Percentiles rank a stretch among this genome's conserved stretches.
Conservation (phyloP, 768 basidiomycete species). For the Boletus pseudo-olivaceus region DNA sequence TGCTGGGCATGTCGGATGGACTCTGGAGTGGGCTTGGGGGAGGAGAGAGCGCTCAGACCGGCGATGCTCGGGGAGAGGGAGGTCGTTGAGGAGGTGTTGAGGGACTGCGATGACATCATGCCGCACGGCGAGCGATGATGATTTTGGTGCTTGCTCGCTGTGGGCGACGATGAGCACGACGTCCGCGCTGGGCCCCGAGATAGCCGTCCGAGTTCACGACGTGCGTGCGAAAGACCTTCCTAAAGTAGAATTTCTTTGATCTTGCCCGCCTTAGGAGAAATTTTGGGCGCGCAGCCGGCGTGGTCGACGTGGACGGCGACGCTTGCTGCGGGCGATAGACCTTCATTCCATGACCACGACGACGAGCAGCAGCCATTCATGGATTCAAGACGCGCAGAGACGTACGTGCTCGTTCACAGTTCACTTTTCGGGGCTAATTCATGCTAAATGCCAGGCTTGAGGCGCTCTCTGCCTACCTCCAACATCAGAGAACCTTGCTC, state of each 20-base stretch:
- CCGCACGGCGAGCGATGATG: constrained; percentile 16
- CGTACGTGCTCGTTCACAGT: constrained; percentile 18
- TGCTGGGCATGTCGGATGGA: constrained; percentile 24
- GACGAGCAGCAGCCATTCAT: constrained; percentile 23
- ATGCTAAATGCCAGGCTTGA: constrained; percentile 32
- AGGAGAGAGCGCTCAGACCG: constrained; percentile 30
- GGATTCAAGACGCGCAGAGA: constrained; percentile 35
- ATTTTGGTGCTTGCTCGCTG: constrained; percentile 25
- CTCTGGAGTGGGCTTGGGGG: constrained; percentile 24
- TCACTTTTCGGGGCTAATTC: neutral
- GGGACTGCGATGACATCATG: constrained; percentile 27
- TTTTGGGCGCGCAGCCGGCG: constrained; percentile 16
- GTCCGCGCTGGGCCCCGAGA: constrained; percentile 13
- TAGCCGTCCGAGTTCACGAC: constrained; percentile 12
- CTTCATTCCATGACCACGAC: constrained; percentile 33
- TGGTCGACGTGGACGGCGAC: constrained; percentile 14
- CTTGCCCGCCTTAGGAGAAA: constrained; percentile 19
- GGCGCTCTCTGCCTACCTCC: constrained; percentile 65
- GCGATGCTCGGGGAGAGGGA: constrained; percentile 33
- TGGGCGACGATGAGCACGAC: constrained; percentile 26
- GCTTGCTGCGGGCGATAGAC: constrained; percentile 2
- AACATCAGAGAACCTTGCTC: constrained; percentile 56
- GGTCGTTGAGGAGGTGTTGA: constrained; percentile 33
- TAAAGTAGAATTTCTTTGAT: constrained; percentile 2
- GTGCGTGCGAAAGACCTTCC: constrained; percentile 24